Base-by-base conservation (phyloP, 2,329 filamentous ascomycete genomes). In the Trichoderma aggressivum region DNA sequence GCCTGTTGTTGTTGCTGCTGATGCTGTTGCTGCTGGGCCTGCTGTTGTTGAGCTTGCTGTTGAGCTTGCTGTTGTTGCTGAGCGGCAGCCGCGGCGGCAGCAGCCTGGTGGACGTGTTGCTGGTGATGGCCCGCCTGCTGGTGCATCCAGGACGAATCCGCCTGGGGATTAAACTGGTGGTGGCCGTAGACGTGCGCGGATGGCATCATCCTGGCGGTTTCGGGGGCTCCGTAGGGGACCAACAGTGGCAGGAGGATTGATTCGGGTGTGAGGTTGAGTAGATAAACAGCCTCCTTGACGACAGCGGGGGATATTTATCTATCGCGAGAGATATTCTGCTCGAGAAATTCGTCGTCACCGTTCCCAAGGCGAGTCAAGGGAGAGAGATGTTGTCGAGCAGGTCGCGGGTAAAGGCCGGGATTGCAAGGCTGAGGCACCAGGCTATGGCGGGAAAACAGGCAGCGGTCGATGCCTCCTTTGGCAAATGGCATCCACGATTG, bases 141-240 rank as follows among this genome's bases (percentile, higher is more conserved):
- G 75, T 91, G 89, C 85, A 91, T 88, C 90, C 90, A 92, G 78
- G 87, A 82, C 74, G 87, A 86, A 72, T 90, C 89, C 60, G 83
- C 83, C 78, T 91, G 89, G 64, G 86, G 86, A 75, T 87, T 87
- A 78, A 90, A 90, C 76, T 90, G 89, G 77, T 90, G 89, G 78
- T 92, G 90, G 74, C 87, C 89, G 81, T 91, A 91, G 77, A 90
- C 85, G 81, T 89, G 89, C 76, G 87, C 83, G 78, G 87, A 86
- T 72, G 86, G 86, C 84, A 90, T 88, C 89, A 91, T 91, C 75
- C 81, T 84, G 77, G 76, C 70, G 64, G 58, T 50, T 62, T 69
- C 39, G 66, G 66, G 55, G 55, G 55, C n/a, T 61, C 28, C 66
- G 39, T 69, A 28, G 30, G 14, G 43, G 21, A 30, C 56, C 66